Evolutionary conservation across 2,329 filamentous ascomycete species (phyloP).

Genomic region (Fusarium aywerte): DNA sequence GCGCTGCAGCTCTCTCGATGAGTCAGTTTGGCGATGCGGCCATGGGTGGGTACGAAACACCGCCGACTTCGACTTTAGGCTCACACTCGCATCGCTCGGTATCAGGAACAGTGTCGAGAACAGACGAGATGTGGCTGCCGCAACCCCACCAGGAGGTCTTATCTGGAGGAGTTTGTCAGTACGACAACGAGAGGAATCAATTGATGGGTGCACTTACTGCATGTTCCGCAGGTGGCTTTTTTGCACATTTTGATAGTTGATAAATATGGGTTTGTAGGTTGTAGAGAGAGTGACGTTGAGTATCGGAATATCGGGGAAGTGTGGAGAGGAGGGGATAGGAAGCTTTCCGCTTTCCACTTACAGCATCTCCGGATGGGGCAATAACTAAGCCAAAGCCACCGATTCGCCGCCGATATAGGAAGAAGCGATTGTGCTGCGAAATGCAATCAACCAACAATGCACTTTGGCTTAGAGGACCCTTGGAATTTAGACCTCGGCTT

Average conservation of each 20-base stretch:
- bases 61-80: constrained; percentile 70
- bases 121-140: constrained; percentile 68
- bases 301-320: constrained; percentile 10
- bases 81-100: constrained; percentile 73
- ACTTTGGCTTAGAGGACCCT: not conserved
- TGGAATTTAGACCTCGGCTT: not conserved
- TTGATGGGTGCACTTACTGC: constrained; percentile 62
- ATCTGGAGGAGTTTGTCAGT: constrained; percentile 26
- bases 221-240: constrained; percentile 69
- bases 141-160: constrained; percentile 70
- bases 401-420: constrained; percentile 16
- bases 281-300: not conserved
- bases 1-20: constrained; percentile 43
- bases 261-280: not conserved
- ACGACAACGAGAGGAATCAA: not conserved
- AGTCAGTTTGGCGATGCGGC: constrained; percentile 58
- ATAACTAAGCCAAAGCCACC: constrained; percentile 25
- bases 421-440: not conserved
- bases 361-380: constrained; percentile 21
- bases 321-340: constrained; percentile 9
- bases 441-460: not conserved
- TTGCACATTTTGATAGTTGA: constrained; percentile 67
- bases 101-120: constrained; percentile 69
- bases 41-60: constrained; percentile 73
- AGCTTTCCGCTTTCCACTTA: constrained; percentile 16